Base-by-base conservation (phyloP, 257 asterid species). In the Solanum dulcamara region DNA sequence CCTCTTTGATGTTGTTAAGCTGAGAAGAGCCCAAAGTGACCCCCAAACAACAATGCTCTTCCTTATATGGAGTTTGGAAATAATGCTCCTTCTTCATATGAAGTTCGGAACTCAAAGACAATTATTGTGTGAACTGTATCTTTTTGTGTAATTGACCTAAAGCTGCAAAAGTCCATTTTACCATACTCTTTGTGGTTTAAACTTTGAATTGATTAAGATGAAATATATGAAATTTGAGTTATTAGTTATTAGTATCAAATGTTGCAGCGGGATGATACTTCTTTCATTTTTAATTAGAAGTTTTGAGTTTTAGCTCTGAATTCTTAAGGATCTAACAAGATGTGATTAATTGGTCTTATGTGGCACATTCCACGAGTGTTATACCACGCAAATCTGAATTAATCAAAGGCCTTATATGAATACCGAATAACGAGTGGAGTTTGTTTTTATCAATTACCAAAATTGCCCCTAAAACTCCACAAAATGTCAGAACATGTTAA, bases 181-280 rank as follows among this genome's bases (percentile, higher is more conserved):
- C 0, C 0, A 0, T 2, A 2, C 12, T 1, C 5, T 18, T 20
- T 20, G 26, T 53, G 62, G 12, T 20, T 53, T 53, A 0, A 59
- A 59, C 4, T 59, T n/a, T 59, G 0, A 10, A 59, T 59, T n/a
- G 15, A n/a, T n/a, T 59, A 59, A n/a, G 7, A 59, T 10, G 7
- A 10, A 59, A n/a, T 59, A 55, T 4, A n/a, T n/a, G 32, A n/a
- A n/a, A 10, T 59, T 59, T 10, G 32, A 59, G 62, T 59, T 4
- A 59, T 57, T 57, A 0, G 11, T 17, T 51, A 53, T 18, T 11
- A 1, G n/a, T 50, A 50, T 50, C 62, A 57, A 57, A 22, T 57
- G 0, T 57, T 0, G 3, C 0, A 0, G 15, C n/a, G 0, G 66
- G n/a, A 57, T 0, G 66, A 59, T 22, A n/a, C 1, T 7, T 53